These are phyloP conservation scores for Suillus paluster DNA, from an alignment of 768 basidiomycete genomes.

Conservation along the genomic window DNA sequence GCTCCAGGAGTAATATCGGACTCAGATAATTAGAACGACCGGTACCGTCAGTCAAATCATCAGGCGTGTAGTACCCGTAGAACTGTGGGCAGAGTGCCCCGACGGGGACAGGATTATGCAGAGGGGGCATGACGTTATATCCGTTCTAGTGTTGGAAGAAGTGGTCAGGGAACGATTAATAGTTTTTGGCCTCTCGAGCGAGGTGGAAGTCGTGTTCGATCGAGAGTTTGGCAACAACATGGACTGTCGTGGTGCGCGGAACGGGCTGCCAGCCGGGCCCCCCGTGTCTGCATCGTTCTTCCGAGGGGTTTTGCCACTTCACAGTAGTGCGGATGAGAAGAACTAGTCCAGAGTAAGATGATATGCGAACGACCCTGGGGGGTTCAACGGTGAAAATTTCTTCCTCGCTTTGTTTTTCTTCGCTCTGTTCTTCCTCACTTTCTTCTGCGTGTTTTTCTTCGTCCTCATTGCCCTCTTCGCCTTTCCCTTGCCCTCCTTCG, in stretches of 20 bases:
- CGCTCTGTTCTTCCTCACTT: background rate
- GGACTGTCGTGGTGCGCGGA: slow-evolving; percentile 40
- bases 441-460: background rate
- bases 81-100: slow-evolving; percentile 63
- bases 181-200: slow-evolving; percentile 29
- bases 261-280: background rate
- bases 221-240: slow-evolving; percentile 52
- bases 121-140: slow-evolving; percentile 26
- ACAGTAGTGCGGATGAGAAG: slow-evolving; percentile 22
- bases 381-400: background rate
- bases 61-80: slow-evolving; percentile 60
- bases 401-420: too few relatives aligned
- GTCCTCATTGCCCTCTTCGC: background rate
- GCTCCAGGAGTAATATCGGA: slow-evolving; percentile 52
- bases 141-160: slow-evolving; percentile 32
- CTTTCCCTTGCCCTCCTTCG: background rate
- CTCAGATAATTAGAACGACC: slow-evolving; percentile 29
- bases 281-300: slow-evolving; percentile 10
- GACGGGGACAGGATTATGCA: slow-evolving; percentile 50
- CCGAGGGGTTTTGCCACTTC: slow-evolving; percentile 15
- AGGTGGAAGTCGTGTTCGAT: slow-evolving; percentile 43
- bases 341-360: background rate
- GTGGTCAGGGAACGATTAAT: slow-evolving; percentile 30
- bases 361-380: background rate
- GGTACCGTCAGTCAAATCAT: slow-evolving; percentile 18